These are phyloP conservation scores for Phialocephala subalpina DNA, from an alignment of 2,329 filamentous ascomycete genomes.

Conservation along the genomic window DNA sequence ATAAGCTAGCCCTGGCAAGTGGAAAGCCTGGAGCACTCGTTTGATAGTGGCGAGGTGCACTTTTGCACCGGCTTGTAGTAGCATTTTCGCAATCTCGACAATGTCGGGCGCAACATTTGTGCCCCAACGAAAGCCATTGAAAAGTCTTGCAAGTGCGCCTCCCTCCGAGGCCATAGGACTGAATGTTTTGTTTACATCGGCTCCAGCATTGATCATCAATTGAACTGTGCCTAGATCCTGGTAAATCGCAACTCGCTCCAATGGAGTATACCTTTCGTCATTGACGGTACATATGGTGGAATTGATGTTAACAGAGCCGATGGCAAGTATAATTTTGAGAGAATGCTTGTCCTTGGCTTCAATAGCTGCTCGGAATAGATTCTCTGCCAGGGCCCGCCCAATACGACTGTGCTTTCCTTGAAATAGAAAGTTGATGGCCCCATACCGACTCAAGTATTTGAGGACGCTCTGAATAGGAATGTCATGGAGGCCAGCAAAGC, in stretches of 20 bases:
- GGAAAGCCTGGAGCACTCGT: not conserved
- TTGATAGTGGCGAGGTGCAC: not conserved
- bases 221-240: conserved; percentile 2
- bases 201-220: conserved; percentile 16
- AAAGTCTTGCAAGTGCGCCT: not conserved
- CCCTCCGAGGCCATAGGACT: not conserved
- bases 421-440: not conserved
- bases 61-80: not conserved
- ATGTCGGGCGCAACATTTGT: not conserved
- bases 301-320: conserved; percentile 9
- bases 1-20: not conserved
- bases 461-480: not conserved
- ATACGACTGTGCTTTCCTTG: not conserved
- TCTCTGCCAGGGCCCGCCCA: conserved; percentile 11
- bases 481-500: not conserved
- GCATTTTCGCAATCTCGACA: not conserved
- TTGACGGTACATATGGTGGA: not conserved
- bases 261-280: conserved; percentile 12
- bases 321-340: not conserved
- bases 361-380: conserved; percentile 22
- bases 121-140: not conserved
- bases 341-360: conserved; percentile 16
- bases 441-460: not conserved
- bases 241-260: conserved; percentile 17
- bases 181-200: conserved; percentile 19